Base-by-base conservation (phyloP, 2,329 filamentous ascomycete genomes). In the Tolypocladium guangdongense region DNA sequence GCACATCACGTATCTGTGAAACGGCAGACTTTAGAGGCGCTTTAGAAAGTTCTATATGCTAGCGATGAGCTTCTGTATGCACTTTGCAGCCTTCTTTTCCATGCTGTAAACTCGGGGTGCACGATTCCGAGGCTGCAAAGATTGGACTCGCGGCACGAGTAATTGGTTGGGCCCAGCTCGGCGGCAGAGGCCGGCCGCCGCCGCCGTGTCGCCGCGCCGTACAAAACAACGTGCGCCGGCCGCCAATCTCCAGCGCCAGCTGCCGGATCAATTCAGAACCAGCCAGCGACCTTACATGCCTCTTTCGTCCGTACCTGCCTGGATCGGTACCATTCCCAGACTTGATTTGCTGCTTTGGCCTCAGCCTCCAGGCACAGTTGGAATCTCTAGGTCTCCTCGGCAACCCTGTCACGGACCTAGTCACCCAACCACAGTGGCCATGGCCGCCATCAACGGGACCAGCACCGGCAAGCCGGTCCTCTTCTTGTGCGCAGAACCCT, bases 401-500 rank as follows among this genome's bases (percentile, higher is more conserved):
- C 24, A 16, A 12, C 11, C 27, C 43, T n/a, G 18, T 6, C 41
- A 6, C 41, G 7, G 24, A 46, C 24, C 7, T 24, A 46, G 36
- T 45, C 52, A 54, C 56, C 7, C 43, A 46, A 37, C 46, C 52
- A 54, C 56, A 54, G 43, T 51, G 57, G 59, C 49, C 16, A 70
- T 70, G 68, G 58, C 62, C 37, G 63, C 63, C 53, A 63, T 65
- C 27, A 73, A 70, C 50, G 69, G 69, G 52, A 63, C 63, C 43
- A 57, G 53, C 38, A 39, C 63, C 52, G 56, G 57, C 48, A 74
- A 71, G 56, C 69, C 70, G 51, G 71, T 75, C 11, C 59, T 75
- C 36, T 75, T 75, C 64, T 74, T 75, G 72, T 75, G 57, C 43
- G 68, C 57, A 41, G 4, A 18, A 6, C 32, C 12, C 36, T 30